Evolutionary conservation across 164 flowering plant genomes (phyloP).

Genomic region (Vitis rotundifolia): DNA sequence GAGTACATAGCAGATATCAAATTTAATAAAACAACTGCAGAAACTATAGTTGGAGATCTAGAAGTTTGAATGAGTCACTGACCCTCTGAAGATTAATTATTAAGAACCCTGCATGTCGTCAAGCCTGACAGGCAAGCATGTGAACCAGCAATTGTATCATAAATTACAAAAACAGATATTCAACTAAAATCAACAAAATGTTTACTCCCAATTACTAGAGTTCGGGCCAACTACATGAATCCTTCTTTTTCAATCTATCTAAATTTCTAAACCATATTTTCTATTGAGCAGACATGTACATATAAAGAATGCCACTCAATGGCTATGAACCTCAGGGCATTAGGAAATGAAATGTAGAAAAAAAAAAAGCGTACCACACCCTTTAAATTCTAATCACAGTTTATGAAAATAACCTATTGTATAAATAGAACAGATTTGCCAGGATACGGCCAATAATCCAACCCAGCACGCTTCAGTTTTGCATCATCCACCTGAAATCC

Average conservation of each 20-base stretch:
- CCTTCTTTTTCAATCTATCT: no score
- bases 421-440: neutral
- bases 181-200: no score
- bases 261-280: no score
- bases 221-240: no score
- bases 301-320: neutral
- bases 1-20: neutral
- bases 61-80: no score
- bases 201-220: no score
- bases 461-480: slow-evolving; percentile 93
- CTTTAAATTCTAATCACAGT: neutral
- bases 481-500: slow-evolving; percentile 88
- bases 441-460: slow-evolving; percentile 99
- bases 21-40: neutral
- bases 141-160: no score
- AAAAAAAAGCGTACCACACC: neutral
- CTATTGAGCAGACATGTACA: neutral
- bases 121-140: no score
- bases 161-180: no score
- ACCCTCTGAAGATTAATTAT: neutral
- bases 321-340: neutral
- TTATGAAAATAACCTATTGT: neutral
- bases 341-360: neutral
- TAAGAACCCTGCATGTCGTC: no score
- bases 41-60: no score